Percentiles rank a stretch among this genome's conserved stretches.
These are phyloP conservation scores for Cucurbita maxima DNA, from an alignment of 306 rosid genomes.

Conservation along the genomic window DNA sequence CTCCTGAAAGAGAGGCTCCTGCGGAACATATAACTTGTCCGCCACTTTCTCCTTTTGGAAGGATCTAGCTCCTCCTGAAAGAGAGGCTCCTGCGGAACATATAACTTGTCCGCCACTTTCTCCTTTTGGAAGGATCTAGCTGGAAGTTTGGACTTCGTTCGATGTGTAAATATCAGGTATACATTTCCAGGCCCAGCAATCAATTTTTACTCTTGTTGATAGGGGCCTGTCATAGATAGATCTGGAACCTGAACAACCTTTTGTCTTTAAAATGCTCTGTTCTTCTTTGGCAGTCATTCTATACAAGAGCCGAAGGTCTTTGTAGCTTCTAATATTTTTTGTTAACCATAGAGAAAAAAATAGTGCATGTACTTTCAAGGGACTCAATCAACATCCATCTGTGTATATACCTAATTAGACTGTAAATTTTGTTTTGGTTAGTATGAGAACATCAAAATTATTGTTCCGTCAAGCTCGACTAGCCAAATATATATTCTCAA, in stretches of 20 bases:
- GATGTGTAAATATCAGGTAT: conserved; percentile 5
- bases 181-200: conserved; percentile 3
- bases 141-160: neutral
- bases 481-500: too few relatives aligned
- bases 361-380: conserved; percentile 13
- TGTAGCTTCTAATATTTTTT: neutral
- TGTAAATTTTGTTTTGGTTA: conserved; percentile 8
- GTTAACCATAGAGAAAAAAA: conserved; percentile 16
- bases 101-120: conserved; percentile 34
- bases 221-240: neutral
- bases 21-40: conserved; percentile 27
- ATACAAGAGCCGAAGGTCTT: neutral
- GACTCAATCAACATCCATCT: conserved; percentile 11
- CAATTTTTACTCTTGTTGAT: neutral
- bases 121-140: conserved; percentile 34
- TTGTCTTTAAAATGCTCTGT: neutral
- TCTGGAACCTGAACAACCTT: conserved; percentile 3
- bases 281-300: neutral
- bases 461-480: neutral
- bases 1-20: conserved; percentile 19
- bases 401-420: conserved; percentile 31
- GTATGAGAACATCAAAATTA: neutral
- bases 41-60: conserved; percentile 40
- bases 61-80: conserved; percentile 14
- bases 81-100: conserved; percentile 25